Conservation (phyloP, 1,284 basidiomycete genomes). For the Cutaneotrichosporon arboriforme region DNA sequence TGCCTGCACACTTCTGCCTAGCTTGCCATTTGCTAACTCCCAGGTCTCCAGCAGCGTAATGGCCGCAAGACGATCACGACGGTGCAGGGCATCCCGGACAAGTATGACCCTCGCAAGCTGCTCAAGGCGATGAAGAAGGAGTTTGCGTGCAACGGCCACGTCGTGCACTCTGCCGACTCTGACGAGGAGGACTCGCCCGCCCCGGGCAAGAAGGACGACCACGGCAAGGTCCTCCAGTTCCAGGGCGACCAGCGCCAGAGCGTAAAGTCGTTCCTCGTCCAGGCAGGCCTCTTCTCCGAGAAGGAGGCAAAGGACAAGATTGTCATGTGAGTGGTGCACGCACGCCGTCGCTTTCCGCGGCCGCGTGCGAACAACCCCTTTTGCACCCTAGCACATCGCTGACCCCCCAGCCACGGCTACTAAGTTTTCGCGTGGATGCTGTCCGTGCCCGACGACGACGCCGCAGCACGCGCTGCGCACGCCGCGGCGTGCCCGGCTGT, state of each 20-base stretch:
- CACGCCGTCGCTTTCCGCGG: too few species aligned
- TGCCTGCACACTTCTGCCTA: neutral
- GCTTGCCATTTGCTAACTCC: neutral
- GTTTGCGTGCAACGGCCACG: constrained; percentile 98
- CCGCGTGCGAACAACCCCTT: neutral
- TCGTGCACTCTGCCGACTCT: constrained; percentile 57
- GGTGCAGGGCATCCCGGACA: constrained; percentile 90
- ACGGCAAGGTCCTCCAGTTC: constrained; percentile 96
- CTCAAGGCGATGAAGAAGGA: constrained; percentile 99
- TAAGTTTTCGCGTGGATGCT: constrained; percentile 1
- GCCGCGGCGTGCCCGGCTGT: too few species aligned
- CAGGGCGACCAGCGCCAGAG: constrained; percentile 96
- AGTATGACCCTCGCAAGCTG: constrained; percentile 97
- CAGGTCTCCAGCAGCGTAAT: constrained; percentile 92
- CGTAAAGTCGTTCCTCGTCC: constrained; percentile 78
- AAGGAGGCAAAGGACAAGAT: constrained; percentile 50
- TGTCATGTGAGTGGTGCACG: constrained; percentile 39
- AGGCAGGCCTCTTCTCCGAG: constrained; percentile 48
- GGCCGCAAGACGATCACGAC: constrained; percentile 98
- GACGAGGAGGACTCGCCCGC: constrained; percentile 42
- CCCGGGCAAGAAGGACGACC: constrained; percentile 77
- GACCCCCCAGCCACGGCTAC: constrained; percentile 11
- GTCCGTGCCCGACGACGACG: too few species aligned
- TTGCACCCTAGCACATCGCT: too few species aligned
- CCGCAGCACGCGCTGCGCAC: too few species aligned